These are phyloP conservation scores for Salvia miltiorrhiza DNA, from an alignment of 257 asterid genomes.

Conservation along the genomic window DNA sequence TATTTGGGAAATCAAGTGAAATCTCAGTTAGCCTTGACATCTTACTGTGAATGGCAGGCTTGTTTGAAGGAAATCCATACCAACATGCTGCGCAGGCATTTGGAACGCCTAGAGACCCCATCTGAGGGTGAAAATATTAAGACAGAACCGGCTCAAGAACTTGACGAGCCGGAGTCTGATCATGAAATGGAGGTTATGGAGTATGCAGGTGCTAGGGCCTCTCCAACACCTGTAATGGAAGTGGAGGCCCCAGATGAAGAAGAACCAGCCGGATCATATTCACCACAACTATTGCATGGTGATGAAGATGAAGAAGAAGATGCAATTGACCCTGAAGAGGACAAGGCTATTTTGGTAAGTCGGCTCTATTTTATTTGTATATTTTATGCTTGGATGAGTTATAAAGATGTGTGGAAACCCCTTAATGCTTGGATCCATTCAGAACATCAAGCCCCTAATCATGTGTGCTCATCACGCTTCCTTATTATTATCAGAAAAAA, in stretches of 20 bases:
- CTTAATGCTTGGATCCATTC: neutral
- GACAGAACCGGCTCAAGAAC: slow-evolving; percentile 27
- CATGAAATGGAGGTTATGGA: slow-evolving; percentile 36
- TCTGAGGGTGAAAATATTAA: slow-evolving; percentile 34
- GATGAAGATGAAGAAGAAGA: slow-evolving; percentile 72
- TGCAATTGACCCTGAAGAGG: slow-evolving; percentile 90
- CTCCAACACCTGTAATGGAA: slow-evolving; percentile 50
- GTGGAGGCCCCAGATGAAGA: slow-evolving; percentile 51
- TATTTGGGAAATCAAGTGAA: neutral
- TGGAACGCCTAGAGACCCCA: slow-evolving; percentile 62
- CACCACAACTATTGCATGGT: slow-evolving; percentile 68
- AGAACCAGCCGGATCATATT: slow-evolving; percentile 68
- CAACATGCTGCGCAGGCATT: slow-evolving; percentile 69
- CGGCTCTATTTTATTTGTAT: neutral
- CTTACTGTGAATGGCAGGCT: slow-evolving; percentile 47
- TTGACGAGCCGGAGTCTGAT: slow-evolving; percentile 44
- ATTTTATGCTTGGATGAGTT: neutral
- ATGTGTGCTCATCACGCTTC: neutral
- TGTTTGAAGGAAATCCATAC: slow-evolving; percentile 88
- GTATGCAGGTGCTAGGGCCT: slow-evolving; percentile 33
- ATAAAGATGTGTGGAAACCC: neutral
- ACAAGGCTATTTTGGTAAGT: slow-evolving; percentile 70
- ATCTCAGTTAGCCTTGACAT: slow-evolving; percentile 16
- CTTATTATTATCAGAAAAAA: neutral
- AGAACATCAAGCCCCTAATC: neutral